Base-by-base conservation (phyloP, 1,284 basidiomycete species). In the Exobasidium rhododendri region DNA sequence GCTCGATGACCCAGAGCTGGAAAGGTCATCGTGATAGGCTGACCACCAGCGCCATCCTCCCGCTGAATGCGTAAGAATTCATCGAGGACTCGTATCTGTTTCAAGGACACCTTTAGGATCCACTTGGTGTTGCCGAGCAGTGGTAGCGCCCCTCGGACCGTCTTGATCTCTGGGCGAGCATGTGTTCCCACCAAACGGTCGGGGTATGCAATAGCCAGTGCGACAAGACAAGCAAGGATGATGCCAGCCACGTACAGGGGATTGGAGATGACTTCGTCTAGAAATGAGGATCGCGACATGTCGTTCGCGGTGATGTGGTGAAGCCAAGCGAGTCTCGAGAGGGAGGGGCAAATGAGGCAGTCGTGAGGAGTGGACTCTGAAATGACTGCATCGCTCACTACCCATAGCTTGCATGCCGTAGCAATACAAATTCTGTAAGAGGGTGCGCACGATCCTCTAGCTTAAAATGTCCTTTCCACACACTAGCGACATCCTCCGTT, bases 1-100 rank as follows among this genome's bases (percentile, higher is more conserved):
- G 73, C 63, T 31, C 57, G 43, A 24, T 44, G n/a, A 31, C 57
- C 57, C 10, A 58, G 20, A n/a, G 20, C 22, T 29, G 57, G 57
- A 44, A 58, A 49, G 14, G 57, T 58, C 7, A 30, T 22, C 4
- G 57, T 58, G 22, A 49, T 17, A 13, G 49, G 46, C 7, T 53
- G 45, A 32, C 43, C 43, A 30, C 57, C 57, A 24, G 13, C 17
- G 10, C 28, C 55, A 29, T 56, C 29, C 11, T 43, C n/a, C 28
- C 28, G 17, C 30, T 58, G 57, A 14, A 49, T 44, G 6, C 32
- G 22, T 35, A 47, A 24, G 17, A 58, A 20, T 30, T 30, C 57
- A 31, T 46, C 22, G 14, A 58, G 26, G 7, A 49, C 11, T 44
- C 30, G 52, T 13, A n/a, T 26, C 26, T 51, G 43, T 22, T 47